These are phyloP conservation scores for Limonomyces culmigenus DNA, from an alignment of 1,284 basidiomycete genomes.

Conservation along the genomic window DNA sequence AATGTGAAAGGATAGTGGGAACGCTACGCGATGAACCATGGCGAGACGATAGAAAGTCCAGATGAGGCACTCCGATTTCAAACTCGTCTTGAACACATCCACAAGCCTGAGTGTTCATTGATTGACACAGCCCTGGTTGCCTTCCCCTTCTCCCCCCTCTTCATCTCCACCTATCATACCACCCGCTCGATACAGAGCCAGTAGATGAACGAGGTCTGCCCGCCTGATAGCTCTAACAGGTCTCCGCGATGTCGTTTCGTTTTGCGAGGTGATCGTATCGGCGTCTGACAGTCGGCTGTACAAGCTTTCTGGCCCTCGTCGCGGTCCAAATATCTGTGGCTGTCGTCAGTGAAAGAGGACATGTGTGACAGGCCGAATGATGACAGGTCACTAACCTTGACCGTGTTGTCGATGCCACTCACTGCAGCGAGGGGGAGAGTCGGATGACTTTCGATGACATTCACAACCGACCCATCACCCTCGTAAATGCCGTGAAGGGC, in stretches of 20 bases:
- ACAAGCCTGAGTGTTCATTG: too few species aligned
- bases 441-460: constrained; percentile 80
- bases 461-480: constrained; percentile 72
- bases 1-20: too few species aligned
- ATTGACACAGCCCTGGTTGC: too few species aligned
- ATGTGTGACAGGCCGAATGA: too few species aligned
- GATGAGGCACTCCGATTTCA: too few species aligned
- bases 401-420: constrained; percentile 77
- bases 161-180: constrained; percentile 5
- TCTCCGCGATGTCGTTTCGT: constrained; percentile 13
- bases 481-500: constrained; percentile 63
- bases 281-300: constrained; percentile 29
- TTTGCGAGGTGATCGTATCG: constrained; percentile 34
- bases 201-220: constrained; percentile 17
- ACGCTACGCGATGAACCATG: too few species aligned
- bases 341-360: constrained; percentile 3
- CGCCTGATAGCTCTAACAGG: constrained; percentile 6
- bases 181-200: constrained; percentile 19
- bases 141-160: constrained; percentile 4
- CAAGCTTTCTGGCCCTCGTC: too few species aligned
- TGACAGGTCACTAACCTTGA: constrained; percentile 49
- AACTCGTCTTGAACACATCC: too few species aligned
- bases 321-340: constrained; percentile 41
- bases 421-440: constrained; percentile 66
- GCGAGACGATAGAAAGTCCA: too few species aligned